Evolutionary conservation across 2,329 filamentous ascomycete species (phyloP).

Genomic region (Paramyrothecium sp.): DNA sequence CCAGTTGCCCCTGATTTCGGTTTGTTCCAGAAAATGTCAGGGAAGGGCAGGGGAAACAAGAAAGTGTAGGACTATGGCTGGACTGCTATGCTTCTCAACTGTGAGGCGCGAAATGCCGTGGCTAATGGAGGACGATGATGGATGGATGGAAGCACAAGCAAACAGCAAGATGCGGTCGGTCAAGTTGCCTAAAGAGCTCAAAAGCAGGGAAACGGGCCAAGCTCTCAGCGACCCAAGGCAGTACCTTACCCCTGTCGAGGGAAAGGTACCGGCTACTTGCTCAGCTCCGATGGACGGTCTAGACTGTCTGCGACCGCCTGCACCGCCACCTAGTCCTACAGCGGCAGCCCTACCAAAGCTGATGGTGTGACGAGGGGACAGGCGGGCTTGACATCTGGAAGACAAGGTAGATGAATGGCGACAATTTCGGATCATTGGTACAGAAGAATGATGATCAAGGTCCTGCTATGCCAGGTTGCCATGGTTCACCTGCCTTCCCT

Average conservation of each 20-base stretch:
- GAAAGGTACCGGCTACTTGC: not conserved
- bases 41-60: slow-evolving; percentile 31
- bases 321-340: too few relatives aligned
- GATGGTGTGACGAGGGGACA: not conserved
- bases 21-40: slow-evolving; percentile 44
- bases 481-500: too few relatives aligned
- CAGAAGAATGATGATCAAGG: too few relatives aligned
- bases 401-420: too few relatives aligned
- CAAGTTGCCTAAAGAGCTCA: not conserved
- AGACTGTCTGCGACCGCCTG: too few relatives aligned
- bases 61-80: too few relatives aligned
- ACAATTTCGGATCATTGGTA: too few relatives aligned
- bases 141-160: not conserved
- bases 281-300: not conserved
- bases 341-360: not conserved
- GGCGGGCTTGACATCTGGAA: too few relatives aligned
- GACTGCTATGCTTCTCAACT: too few relatives aligned
- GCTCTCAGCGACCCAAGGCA: too few relatives aligned
- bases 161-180: not conserved
- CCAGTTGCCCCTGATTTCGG: too few relatives aligned
- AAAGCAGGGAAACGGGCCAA: not conserved
- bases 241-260: not conserved
- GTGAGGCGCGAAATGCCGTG: slow-evolving; percentile 24
- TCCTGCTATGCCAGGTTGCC: too few relatives aligned
- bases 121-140: not conserved